Evolutionary conservation across 306 rosid species (phyloP), one percentile per base, ranked within the genome.

Genomic region (Prinsepia uniflora): DNA sequence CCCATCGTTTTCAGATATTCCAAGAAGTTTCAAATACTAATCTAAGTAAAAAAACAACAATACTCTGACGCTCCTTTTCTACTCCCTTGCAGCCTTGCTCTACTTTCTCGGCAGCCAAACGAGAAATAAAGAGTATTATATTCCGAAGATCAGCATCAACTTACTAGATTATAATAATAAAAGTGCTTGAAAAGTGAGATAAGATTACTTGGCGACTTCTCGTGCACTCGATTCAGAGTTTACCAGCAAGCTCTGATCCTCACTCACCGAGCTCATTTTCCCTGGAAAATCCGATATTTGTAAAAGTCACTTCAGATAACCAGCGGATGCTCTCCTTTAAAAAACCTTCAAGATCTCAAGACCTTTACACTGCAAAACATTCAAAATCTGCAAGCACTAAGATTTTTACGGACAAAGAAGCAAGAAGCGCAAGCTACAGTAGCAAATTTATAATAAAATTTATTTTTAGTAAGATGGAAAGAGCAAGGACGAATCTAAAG

Each of bases 181-280:
- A 34, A 66, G 40, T 65, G 52, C 46, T 42, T 12, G 18, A 11
- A 43, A 24, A 22, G 24, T 5, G 18, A 49, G 6, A 13, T 19
- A 79, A 39, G 44, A 19, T 82, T 87, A 82, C 89, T 73, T 79
- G 78, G 22, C 49, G 71, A 63, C 71, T 56, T 70, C 79, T 46
- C 70, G 42, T 44, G 39, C 41, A 10, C 45, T 67, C 17, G 67
- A 63, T 9, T 69, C 18, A 68, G 78, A 61, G 41, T 36, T 50
- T 39, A 58, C 63, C 18, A 47, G 67, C 72, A 74, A 58, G 43
- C 58, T 67, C 13, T 54, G 30, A 15, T 43, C 50, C 65, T 41
- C 68, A 72, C 19, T 50, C 30, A 67, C 75, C 19, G 47, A 44
- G 65, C 72, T 65, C 84, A 80, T 81, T 74, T 79, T 79, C 77